Base-by-base conservation (phyloP, 2,329 filamentous ascomycete genomes). In the Calonectria pseudoturangicola region DNA sequence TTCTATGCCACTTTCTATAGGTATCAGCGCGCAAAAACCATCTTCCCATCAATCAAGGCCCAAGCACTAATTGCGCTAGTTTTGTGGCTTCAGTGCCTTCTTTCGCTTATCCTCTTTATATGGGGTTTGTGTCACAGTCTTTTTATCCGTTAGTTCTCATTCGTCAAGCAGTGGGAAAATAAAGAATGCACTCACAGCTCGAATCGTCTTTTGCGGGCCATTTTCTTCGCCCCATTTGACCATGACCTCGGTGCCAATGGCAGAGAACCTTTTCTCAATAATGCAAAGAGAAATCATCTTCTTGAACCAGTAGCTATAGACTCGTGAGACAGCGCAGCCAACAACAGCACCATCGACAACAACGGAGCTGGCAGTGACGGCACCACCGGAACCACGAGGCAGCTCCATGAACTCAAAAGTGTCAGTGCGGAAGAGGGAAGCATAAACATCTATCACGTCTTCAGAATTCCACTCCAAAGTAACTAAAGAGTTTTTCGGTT, bases 251-350 rank as follows among this genome's bases (percentile, higher is more conserved):
- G 54, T 58, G 4, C 54, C 54, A 4, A 58, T 58, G 4, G 54
- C 54, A 27, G 54, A 58, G n/a, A 25, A 13, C 33, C 16, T 27
- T 21, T 15, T 58, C 18, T 58, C 16, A 9, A 58, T 58, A 10
- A 58, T 9, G 7, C 54, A 58, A 16, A 58, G 54, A 41, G 54
- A 58, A 27, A 58, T 58, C 54, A 58, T 58, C 21, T 41, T 58
- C 54, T 58, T 58, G 13, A 58, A 58, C 54, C 54, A 58, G 54
- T 58, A 58, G 33, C 54, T 58, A 16, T 58, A 58, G 33, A n/a
- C 25, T n/a, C 54, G 54, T 18, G 54, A 58, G 7, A 58, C 54
- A 5, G 54, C 54, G 21, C 54, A 58, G 7, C 54, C 54, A 18
- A 41, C n/a, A 25, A 41, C 4, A 6, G n/a, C 15, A 13, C n/a